Evolutionary conservation across 1,284 basidiomycete species (phyloP), one percentile per base, ranked within the genome.

Genomic region (Ustilago esculenta): DNA sequence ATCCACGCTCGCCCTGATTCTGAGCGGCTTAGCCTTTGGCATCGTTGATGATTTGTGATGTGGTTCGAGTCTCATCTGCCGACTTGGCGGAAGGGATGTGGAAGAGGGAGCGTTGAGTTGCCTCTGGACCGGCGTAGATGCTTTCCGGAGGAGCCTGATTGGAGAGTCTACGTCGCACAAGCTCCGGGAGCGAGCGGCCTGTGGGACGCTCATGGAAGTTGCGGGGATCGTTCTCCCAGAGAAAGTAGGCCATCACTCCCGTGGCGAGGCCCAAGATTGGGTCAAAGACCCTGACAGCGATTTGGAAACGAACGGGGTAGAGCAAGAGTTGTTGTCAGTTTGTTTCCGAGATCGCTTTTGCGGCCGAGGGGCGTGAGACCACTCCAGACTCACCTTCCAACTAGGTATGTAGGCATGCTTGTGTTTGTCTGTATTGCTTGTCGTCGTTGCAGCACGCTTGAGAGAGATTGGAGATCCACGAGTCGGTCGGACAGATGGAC

Each of bases 211-310:
- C 64, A 21, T 54, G 44, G 1, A 66, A 64, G 46, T 81, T 81
- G 27, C 72, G 60, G 0, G 45, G 44, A 39, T 81, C 79, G 43
- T 70, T 70, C 59, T 81, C 79, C 73, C 75, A 81, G 32, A 81
- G 61, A 11, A 58, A 61, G 55, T 79, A 81, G 34, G 79, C 79
- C 33, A 76, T 69, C 3, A 78, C 57, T 14, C 79, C 79, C 3
- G 78, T 79, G 2, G 55, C 63, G 5, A 79, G 49, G 21, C 79
- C 79, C 14, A 81, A 61, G 32, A 81, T 40, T 0, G 79, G 79
- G 48, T 81, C 79, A 21, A 50, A 47, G 9, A 63, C 32, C 35
- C 66, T 69, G 46, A 18, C 5, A 25, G 10, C 21, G 5, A 25
- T 7, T 5, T n/a, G n/a, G n/a, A n/a, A n/a, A n/a, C n/a, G n/a